Percentiles rank a stretch among this genome's conserved stretches.
phyloP scores from a whole-genome alignment of 2,329 filamentous ascomycete species.

The Chaetomium globosum region DNA sequence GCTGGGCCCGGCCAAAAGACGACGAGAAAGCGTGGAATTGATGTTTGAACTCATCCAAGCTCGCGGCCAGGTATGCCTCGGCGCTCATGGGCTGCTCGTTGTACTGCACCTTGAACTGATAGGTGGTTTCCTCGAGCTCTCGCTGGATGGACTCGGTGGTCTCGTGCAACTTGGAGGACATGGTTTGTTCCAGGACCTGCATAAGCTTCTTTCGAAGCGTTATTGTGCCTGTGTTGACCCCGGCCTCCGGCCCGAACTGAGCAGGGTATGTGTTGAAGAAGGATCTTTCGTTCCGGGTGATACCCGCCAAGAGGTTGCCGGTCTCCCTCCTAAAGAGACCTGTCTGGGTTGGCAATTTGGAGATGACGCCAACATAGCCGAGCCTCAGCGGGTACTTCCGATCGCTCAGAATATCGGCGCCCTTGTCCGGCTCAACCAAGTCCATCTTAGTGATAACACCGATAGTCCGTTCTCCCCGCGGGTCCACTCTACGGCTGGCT shows the following conservation, averaged over 20 bases:
- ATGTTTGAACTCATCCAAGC: constrained; percentile 94
- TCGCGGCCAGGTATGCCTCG: constrained; percentile 95
- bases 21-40: constrained; percentile 94
- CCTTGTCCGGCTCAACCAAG: constrained; percentile 81
- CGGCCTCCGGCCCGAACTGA: constrained; percentile 74
- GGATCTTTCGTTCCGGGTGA: constrained; percentile 82
- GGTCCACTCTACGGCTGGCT: constrained; percentile 88
- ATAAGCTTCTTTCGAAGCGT: constrained; percentile 94
- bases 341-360: constrained; percentile 69
- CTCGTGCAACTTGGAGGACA: constrained; percentile 86
- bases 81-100: constrained; percentile 94
- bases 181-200: constrained; percentile 94
- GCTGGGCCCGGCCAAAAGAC: constrained; percentile 83
- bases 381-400: constrained; percentile 92
- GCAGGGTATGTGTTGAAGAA: constrained; percentile 83
- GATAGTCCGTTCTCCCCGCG: constrained; percentile 91
- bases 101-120: constrained; percentile 99
- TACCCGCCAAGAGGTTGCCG: constrained; percentile 76
- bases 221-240: constrained; percentile 77
- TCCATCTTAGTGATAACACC: constrained; percentile 99
- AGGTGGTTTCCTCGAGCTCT: constrained; percentile 93
- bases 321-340: constrained; percentile 83
- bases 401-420: constrained; percentile 77
- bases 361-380: constrained; percentile 94
- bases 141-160: constrained; percentile 92